Base-by-base conservation (phyloP, 139 green algal species). In the Coccomyxa sp. region DNA sequence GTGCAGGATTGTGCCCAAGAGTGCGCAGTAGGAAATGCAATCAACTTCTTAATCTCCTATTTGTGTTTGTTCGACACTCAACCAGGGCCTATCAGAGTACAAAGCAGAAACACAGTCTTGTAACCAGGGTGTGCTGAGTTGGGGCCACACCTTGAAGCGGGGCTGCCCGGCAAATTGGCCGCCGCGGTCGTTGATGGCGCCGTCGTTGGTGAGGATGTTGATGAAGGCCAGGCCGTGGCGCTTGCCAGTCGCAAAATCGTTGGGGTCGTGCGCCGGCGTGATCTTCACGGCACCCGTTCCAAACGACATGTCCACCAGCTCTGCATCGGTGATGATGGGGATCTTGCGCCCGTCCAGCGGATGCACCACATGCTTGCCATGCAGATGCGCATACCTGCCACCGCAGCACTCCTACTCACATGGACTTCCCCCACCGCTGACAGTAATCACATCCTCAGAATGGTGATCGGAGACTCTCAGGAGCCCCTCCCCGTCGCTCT, bases 201-300 rank as follows among this genome's bases (percentile, higher is more conserved):
- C 97, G 75, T 97, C 94, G 82, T 99, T 94, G 83, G 97, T 94
- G 82, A 99, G 92, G 80, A 99, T 97, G 89, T 98, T 98, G 86
- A 99, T 96, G 88, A 95, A 97, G 66, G 94, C 88, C 78, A 99
- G 92, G 66, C 83, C 86, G 83, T 96, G 90, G 59, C 93, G 89
- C 90, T 98, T 94, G 79, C 90, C 90, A 13, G 91, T 86, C 58
- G 88, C 90, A 79, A 88, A 99, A 85, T 99, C 97, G 87, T 99
- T 99, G 86, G 94, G 94, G 90, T 99, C 97, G 83, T 99, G 97
- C 13, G 95, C 96, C 16, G 97, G 97, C 0, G 97, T 99, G 88
- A 99, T 96, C 90, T 99, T 98, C 17, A 98, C 91, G 3, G 92
- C 94, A 31, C 80, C 97, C 4, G 97, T 99, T 15, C 97, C 97